phyloP scores from a whole-genome alignment of 192 early-diverging fungal species.

The Podila epicladia region DNA sequence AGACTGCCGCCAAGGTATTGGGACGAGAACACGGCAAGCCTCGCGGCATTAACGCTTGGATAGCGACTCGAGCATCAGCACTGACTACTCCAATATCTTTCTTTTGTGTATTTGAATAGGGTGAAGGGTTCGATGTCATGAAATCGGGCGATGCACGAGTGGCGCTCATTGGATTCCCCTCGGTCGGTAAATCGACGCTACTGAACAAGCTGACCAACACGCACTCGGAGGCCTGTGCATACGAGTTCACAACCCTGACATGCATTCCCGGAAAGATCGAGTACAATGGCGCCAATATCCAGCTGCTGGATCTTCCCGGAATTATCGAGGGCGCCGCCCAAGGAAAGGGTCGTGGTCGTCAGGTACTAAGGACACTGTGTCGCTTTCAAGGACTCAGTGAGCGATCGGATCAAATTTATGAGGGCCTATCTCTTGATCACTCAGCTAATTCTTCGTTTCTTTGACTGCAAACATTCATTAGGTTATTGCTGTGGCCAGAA shows the following conservation, averaged over 20 bases:
- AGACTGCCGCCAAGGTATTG: constrained; percentile 58
- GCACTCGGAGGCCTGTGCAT: constrained; percentile 85
- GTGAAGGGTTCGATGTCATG: constrained; percentile 98
- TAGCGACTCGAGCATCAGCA: too few species aligned
- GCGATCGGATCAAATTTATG: neutral
- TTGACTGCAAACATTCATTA: neutral
- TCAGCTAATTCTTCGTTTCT: neutral
- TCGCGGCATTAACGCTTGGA: too few species aligned
- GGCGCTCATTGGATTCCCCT: constrained; percentile 97
- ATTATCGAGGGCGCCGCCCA: constrained; percentile 98
- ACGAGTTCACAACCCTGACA: constrained; percentile 98
- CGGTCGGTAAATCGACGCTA: constrained; percentile 98
- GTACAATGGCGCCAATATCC: constrained; percentile 96
- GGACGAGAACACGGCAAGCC: neutral
- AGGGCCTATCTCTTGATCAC: neutral
- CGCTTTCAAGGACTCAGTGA: neutral
- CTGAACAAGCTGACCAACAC: constrained; percentile 92
- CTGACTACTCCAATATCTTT: neutral
- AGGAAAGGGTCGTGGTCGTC: constrained; percentile 97
- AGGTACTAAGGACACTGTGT: constrained; percentile 62
- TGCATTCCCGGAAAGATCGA: constrained; percentile 96
- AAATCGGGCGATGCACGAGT: constrained; percentile 96
- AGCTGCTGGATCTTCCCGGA: constrained; percentile 97
- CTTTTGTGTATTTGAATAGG: constrained; percentile 52
- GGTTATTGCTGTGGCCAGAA: constrained; percentile 93